Evolutionary conservation across 2,329 filamentous ascomycete species (phyloP).

Genomic region (Helicocarpus griseus): DNA sequence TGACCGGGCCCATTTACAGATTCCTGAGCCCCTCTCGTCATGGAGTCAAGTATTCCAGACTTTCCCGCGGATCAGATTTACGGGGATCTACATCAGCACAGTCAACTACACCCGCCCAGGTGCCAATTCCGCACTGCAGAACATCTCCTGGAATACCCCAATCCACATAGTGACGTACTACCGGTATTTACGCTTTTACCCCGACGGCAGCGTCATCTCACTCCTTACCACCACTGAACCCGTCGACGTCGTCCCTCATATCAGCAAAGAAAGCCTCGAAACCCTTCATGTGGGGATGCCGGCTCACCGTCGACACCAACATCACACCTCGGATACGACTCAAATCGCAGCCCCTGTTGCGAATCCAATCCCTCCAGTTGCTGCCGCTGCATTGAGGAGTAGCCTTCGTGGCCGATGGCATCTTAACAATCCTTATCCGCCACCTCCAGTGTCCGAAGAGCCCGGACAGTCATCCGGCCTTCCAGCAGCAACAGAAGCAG

Average conservation of each 20-base stretch:
- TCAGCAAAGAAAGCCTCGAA: conserved; percentile 60
- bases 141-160: conserved; percentile 66
- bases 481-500: conserved; percentile 17
- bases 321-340: conserved; percentile 35
- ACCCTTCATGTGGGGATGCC: conserved; percentile 22
- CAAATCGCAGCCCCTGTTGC: conserved; percentile 14
- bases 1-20: conserved; percentile 30
- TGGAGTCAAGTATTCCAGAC: conserved; percentile 65
- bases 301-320: conserved; percentile 27
- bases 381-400: conserved; percentile 54
- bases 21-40: conserved; percentile 35
- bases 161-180: conserved; percentile 97
- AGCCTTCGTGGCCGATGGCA: conserved; percentile 59
- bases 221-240: conserved; percentile 76
- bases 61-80: conserved; percentile 82
- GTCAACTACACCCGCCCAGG: conserved; percentile 90
- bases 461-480: not conserved
- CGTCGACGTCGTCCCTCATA: conserved; percentile 72
- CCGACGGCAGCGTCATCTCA: conserved; percentile 73
- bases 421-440: conserved; percentile 46
- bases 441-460: conserved; percentile 3
- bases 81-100: conserved; percentile 91
- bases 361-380: conserved; percentile 27
- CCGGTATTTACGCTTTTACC: conserved; percentile 90
- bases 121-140: conserved; percentile 55